Evolutionary conservation across 2,329 filamentous ascomycete species (phyloP).

Genomic region (Chaetomium strumarium): DNA sequence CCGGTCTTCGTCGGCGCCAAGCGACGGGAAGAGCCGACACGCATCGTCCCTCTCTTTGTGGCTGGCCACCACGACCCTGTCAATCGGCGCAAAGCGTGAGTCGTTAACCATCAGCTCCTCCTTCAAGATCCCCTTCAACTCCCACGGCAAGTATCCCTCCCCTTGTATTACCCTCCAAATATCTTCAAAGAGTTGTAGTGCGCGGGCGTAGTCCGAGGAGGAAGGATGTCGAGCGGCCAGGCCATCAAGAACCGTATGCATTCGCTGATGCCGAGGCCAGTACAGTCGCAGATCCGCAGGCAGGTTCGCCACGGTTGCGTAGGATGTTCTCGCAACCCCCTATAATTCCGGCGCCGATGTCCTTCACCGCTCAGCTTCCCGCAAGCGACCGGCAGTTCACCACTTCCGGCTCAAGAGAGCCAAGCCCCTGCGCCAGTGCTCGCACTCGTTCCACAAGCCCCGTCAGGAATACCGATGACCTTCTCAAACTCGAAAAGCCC

Average conservation of each 20-base stretch:
- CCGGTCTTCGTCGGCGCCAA: constrained; percentile 1
- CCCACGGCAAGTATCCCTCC: constrained; percentile 4
- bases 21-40: constrained; percentile 1
- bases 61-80: background rate
- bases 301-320: background rate
- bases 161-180: constrained; percentile 3
- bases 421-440: too few species aligned
- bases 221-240: background rate
- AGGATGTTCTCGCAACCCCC: background rate
- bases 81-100: background rate
- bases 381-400: too few species aligned
- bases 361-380: too few species aligned
- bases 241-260: constrained; percentile 1
- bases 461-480: constrained; percentile 3
- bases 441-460: constrained; percentile 5
- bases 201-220: background rate
- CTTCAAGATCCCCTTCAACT: constrained; percentile 4
- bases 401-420: too few species aligned
- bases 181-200: constrained; percentile 3
- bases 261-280: background rate
- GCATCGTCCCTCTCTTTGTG: constrained; percentile 4
- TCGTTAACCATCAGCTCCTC: constrained; percentile 6
- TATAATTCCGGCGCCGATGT: constrained; percentile 1
- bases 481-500: constrained; percentile 4
- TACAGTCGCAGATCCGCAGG: background rate